Base-by-base conservation (phyloP, 2,329 filamentous ascomycete species). In the Xylogone sp. region DNA sequence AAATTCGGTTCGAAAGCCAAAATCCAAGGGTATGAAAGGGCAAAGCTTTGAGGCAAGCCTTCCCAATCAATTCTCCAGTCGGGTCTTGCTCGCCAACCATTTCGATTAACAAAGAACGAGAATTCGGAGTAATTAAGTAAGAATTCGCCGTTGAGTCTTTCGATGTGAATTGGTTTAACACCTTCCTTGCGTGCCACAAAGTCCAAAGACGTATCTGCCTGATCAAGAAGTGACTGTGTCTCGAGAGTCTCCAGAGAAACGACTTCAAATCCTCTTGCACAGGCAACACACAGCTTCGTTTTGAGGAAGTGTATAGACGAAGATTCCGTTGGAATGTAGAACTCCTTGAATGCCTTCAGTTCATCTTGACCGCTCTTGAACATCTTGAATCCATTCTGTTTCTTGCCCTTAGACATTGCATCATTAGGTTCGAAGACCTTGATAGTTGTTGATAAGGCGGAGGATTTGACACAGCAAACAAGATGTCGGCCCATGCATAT, bases 381-480 rank as follows among this genome's bases (percentile, higher is more conserved):
- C 85, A 99, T 96, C 74, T 95, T 96, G 54, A 99, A 86, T 18
- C 94, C 93, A 64, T 92, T 94, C 68, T 96, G 95, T 75, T 95
- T 97, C 76, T 94, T 95, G 53, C 89, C 90, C 74, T 92, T 94
- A 50, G 88, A 87, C 78, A 96, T 87, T 56, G 90, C 88, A 67
- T 97, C 94, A 72, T 96, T 96, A 1, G 94, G 94, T 72, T 99
- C 93, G 71, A 90, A 97, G n/a, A 97, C 94, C 72, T 97, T 97
- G 76, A 99, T 96, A 2, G 93, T 97, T 13, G 90, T 96, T 48
- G 90, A 96, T 27, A 97, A 76, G 2, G 92, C 89, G 18, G 88
- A 93, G 42, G 90, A 96, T 75, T 96, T 97, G 64, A 97, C 94
- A 61, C 90, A 95, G 72, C 93, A 97, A 24, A 99, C 94, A 49